Percentiles rank a stretch among this genome's conserved stretches.
These are phyloP conservation scores for Bonia amplexicaulis DNA, from an alignment of 176 grass and related monocot species.

Conservation along the genomic window DNA sequence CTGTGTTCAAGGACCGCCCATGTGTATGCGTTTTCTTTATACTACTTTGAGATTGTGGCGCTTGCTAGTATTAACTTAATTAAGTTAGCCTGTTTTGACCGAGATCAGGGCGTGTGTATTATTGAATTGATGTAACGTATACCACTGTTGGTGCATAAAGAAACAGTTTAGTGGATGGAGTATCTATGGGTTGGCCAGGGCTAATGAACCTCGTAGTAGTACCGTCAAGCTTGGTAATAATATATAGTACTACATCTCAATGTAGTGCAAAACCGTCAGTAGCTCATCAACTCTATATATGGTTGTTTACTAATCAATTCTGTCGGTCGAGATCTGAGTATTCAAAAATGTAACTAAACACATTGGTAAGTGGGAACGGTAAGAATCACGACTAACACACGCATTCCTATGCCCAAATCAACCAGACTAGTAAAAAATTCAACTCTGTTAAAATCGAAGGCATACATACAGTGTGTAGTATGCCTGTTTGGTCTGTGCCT, in stretches of 20 bases:
- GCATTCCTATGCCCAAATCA: neutral
- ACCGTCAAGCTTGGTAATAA: too few relatives aligned
- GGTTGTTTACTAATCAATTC: neutral
- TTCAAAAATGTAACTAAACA: neutral
- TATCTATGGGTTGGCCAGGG: too few relatives aligned
- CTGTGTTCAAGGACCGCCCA: too few relatives aligned
- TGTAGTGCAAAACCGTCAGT: too few relatives aligned
- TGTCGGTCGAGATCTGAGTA: conserved; percentile 24
- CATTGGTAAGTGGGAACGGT: neutral
- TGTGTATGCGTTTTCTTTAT: neutral
- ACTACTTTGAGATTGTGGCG: neutral
- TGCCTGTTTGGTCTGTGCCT: too few relatives aligned
- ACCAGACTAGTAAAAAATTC: neutral
- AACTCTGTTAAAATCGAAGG: too few relatives aligned
- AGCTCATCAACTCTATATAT: neutral
- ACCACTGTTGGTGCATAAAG: neutral
- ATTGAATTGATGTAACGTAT: conserved; percentile 11
- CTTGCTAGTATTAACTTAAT: neutral
- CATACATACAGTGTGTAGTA: too few relatives aligned
- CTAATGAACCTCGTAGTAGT: too few relatives aligned
- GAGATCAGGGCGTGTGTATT: neutral
- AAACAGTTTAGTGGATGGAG: neutral
- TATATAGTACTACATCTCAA: too few relatives aligned
- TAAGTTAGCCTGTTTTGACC: conserved; percentile 20
- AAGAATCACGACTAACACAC: neutral